Evolutionary conservation across 192 early-diverging fungal species (phyloP).

Genomic region (Coemansia sp.): DNA sequence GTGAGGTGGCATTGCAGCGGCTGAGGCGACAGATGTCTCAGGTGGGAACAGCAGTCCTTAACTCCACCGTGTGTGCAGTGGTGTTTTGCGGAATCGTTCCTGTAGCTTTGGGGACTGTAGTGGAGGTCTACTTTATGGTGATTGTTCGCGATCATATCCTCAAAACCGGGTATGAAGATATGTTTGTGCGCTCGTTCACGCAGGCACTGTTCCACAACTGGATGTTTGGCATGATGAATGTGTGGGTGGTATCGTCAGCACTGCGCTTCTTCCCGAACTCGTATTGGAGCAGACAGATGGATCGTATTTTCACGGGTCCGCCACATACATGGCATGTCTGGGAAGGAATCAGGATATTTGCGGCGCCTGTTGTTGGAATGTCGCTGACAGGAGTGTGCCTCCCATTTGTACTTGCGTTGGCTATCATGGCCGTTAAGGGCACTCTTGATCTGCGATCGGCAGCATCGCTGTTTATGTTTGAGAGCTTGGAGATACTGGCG

Average conservation of each 20-base stretch:
- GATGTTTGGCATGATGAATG: constrained; percentile 39
- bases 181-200: constrained; percentile 15
- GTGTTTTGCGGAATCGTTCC: constrained; percentile 37
- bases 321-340: constrained; percentile 42
- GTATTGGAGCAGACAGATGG: constrained; percentile 19
- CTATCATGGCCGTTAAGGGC: constrained; percentile 13
- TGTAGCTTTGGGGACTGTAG: constrained; percentile 30
- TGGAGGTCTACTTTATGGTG: constrained; percentile 43
- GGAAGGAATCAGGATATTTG: constrained; percentile 28
- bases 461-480: constrained; percentile 12
- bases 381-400: constrained; percentile 3
- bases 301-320: constrained; percentile 32
- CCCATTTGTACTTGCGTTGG: constrained; percentile 26
- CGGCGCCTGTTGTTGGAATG: constrained; percentile 15
- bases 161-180: background rate
- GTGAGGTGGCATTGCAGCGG: constrained; percentile 3
- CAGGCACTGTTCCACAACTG: constrained; percentile 41
- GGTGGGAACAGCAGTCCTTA: constrained; percentile 20
- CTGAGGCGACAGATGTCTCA: constrained; percentile 14
- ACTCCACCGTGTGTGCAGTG: constrained; percentile 2
- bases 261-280: constrained; percentile 30
- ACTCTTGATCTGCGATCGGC: constrained; percentile 28
- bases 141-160: constrained; percentile 24
- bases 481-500: constrained; percentile 27
- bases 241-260: constrained; percentile 29